Evolutionary conservation across 2,329 filamentous ascomycete species (phyloP), one percentile per base, ranked within the genome.

Genomic region (Claviceps sp.): DNA sequence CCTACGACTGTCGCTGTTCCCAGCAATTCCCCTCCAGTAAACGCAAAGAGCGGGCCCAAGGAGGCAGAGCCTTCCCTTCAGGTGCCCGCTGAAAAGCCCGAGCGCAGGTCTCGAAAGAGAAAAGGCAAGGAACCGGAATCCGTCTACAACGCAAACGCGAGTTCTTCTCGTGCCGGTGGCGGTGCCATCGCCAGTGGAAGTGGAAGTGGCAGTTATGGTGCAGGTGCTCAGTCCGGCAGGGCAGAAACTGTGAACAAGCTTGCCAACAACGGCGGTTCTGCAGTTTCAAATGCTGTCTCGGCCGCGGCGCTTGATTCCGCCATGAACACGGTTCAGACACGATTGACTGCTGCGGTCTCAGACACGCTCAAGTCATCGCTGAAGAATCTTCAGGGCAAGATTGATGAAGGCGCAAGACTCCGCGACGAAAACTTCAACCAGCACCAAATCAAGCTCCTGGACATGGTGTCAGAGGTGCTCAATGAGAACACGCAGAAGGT

Each of bases 401-500:
- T 82, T 51, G 77, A 78, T 56, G 81, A 87, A 48, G 89, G 95
- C 47, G 72, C 75, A 42, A 70, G 72, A 45, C 63, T 65, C 41
- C 73, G 76, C 13, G 75, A 79, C 52, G 68, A 71, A 47, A 72
- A 70, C 54, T 80, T 80, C 59, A 72, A 74, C 53, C 65, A 70
- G 57, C 74, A 74, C 54, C 77, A 80, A 61, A 66, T 74, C 17
- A 73, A 75, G 58, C 67, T 82, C 17, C 69, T 82, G 43, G 74
- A 78, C 55, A 73, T 78, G 64, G 77, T 82, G 40, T 80, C 77
- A 4, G 70, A 77, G 38, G 78, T 82, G 38, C 71, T 85, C 47
- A 81, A 78, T 56, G 73, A 77, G 55, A 82, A 82, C 62, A 81
- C 79, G 19, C 76, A 83, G 66, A 83, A 85, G 60, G 87, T 87